Evolutionary conservation across 208 protist genomes (phyloP).

Genomic region (Spongospora subterranea): DNA sequence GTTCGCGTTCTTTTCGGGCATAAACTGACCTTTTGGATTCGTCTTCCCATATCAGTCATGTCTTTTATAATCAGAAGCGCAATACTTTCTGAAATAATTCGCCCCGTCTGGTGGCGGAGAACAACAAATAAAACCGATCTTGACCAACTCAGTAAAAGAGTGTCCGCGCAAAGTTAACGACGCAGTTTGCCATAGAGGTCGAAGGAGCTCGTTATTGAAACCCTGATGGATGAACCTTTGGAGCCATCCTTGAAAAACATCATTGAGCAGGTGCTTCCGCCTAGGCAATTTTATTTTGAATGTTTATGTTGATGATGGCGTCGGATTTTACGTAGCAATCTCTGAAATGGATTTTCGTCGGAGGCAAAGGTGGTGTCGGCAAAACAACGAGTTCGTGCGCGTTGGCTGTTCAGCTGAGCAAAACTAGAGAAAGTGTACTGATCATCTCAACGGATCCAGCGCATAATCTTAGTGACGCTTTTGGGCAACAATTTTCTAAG

Average conservation of each 20-base stretch:
- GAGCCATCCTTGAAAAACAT: constrained; percentile 80
- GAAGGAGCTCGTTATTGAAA: too few species aligned
- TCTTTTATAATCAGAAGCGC: too few species aligned
- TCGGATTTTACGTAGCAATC: constrained; percentile 58
- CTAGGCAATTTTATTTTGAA: not conserved
- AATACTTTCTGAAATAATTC: too few species aligned
- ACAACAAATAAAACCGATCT: too few species aligned
- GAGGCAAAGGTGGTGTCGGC: constrained; percentile 97
- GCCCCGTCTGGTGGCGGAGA: too few species aligned
- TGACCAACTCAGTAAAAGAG: too few species aligned
- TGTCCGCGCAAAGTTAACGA: too few species aligned
- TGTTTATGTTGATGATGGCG: not conserved
- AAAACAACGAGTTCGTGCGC: constrained; percentile 92
- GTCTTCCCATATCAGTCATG: too few species aligned
- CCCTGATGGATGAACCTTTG: constrained; percentile 55
- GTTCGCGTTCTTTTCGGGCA: too few species aligned
- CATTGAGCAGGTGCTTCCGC: constrained; percentile 72
- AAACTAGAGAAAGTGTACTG: constrained; percentile 85
- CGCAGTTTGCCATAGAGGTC: too few species aligned
- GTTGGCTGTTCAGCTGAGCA: constrained; percentile 88
- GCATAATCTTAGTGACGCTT: constrained; percentile 97
- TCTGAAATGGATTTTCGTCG: constrained; percentile 90
- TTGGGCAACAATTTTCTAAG: constrained; percentile 89
- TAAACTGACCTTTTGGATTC: too few species aligned
- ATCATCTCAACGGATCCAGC: constrained; percentile 98